Evolutionary conservation across 768 basidiomycete species (phyloP).

Genomic region (Paxillus ammoniavirescens): DNA sequence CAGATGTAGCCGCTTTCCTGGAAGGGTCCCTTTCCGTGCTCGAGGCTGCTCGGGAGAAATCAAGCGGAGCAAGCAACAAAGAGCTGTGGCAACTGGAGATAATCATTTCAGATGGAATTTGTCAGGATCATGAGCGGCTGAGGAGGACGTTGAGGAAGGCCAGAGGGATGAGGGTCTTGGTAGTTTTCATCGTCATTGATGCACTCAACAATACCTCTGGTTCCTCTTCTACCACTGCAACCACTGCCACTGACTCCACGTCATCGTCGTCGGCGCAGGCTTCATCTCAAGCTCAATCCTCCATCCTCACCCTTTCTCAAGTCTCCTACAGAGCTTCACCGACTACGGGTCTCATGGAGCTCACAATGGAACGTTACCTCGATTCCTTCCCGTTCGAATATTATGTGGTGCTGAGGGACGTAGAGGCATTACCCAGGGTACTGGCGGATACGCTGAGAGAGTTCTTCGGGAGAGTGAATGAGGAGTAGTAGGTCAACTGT

Average conservation of each 20-base stretch:
- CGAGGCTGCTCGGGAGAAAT: constrained; percentile 69
- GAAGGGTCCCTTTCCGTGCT: constrained; percentile 75
- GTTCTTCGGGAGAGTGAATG: constrained; percentile 84
- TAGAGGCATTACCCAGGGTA: constrained; percentile 90
- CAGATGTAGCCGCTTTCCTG: constrained; percentile 81
- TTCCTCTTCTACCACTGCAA: constrained; percentile 5
- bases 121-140: constrained; percentile 89
- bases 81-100: constrained; percentile 98
- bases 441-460: constrained; percentile 86
- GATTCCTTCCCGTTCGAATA: constrained; percentile 99
- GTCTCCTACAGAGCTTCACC: constrained; percentile 68
- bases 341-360: constrained; percentile 67
- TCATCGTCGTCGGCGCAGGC: constrained; percentile 1
- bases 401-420: constrained; percentile 88
- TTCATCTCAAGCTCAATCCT: constrained; percentile 45
- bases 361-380: constrained; percentile 85
- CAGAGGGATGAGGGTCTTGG: constrained; percentile 86
- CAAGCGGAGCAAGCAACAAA: constrained; percentile 56
- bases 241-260: constrained; percentile 7
- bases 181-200: constrained; percentile 95
- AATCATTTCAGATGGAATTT: constrained; percentile 99
- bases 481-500: too few species aligned
- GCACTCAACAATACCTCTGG: constrained; percentile 61
- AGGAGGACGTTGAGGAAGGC: constrained; percentile 79
- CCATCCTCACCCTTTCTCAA: constrained; percentile 92